phyloP scores from a whole-genome alignment of 257 asterid species.

The Haberlea rhodopensis region DNA sequence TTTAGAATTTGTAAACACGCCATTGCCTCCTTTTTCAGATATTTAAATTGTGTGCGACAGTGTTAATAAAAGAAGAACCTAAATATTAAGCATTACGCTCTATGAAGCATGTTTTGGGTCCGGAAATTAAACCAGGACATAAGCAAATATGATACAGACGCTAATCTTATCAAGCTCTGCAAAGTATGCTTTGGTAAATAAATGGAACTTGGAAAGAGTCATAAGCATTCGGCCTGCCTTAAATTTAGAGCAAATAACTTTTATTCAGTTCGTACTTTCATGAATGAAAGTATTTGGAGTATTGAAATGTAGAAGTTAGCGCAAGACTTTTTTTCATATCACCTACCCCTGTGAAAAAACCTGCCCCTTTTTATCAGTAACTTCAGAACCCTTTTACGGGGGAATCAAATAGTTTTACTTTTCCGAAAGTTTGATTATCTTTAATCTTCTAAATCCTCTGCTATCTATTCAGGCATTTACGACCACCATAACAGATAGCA shows the following conservation, averaged over 20 bases:
- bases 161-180: background rate
- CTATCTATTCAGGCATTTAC: constrained; percentile 59
- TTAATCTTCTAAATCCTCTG: background rate
- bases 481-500: constrained; percentile 59
- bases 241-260: constrained; percentile 1
- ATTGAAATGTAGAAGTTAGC: constrained; percentile 3
- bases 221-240: constrained; percentile 19
- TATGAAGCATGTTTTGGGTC: background rate
- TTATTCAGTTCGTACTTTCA: background rate
- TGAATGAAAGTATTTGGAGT: constrained; percentile 9
- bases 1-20: background rate
- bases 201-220: constrained; percentile 13
- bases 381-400: background rate
- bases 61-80: background rate
- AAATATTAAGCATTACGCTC: background rate
- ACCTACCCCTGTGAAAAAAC: background rate
- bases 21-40: too few species aligned
- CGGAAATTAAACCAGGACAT: constrained; percentile 13
- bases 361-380: background rate
- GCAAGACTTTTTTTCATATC: constrained; percentile 7
- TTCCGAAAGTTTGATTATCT: constrained; percentile 6
- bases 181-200: constrained; percentile 5
- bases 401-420: background rate
- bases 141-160: background rate
- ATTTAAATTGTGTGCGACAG: constrained; percentile 2